These are phyloP conservation scores for Pythium chondricola DNA, from an alignment of 352 stramenopile genomes.

Conservation along the genomic window DNA sequence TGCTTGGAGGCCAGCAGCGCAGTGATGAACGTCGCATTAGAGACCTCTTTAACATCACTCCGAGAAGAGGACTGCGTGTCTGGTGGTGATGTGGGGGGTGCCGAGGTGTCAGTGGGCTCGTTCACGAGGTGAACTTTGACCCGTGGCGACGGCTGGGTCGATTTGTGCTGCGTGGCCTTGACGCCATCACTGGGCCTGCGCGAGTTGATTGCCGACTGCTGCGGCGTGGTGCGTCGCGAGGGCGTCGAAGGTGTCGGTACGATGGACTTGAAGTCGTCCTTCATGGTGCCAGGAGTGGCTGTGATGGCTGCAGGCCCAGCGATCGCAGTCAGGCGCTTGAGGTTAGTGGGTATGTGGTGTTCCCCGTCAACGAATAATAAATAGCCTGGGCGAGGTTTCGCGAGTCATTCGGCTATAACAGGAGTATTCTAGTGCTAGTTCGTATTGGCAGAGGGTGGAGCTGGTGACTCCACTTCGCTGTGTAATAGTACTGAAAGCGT, in stretches of 20 bases:
- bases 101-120: background rate
- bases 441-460: too few species aligned
- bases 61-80: background rate
- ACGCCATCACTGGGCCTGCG: conserved; percentile 20
- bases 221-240: conserved; percentile 8
- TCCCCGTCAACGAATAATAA: too few species aligned
- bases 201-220: conserved; percentile 9
- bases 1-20: conserved; percentile 26
- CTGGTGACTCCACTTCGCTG: too few species aligned
- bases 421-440: too few species aligned
- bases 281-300: conserved; percentile 7
- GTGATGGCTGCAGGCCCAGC: background rate
- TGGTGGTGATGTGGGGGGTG: background rate
- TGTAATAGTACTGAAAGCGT: too few species aligned
- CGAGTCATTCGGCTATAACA: too few species aligned
- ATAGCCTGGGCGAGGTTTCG: too few species aligned
- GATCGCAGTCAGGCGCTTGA: background rate
- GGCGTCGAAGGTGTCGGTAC: conserved; percentile 13
- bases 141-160: conserved; percentile 15
- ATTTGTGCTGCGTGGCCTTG: background rate
- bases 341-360: too few species aligned
- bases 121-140: conserved; percentile 13
- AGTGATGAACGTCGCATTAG: conserved; percentile 37
- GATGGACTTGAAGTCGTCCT: conserved; percentile 20
- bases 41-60: background rate